phyloP scores from a whole-genome alignment of 352 stramenopile genomes.

The Globisporangium iwayamae region DNA sequence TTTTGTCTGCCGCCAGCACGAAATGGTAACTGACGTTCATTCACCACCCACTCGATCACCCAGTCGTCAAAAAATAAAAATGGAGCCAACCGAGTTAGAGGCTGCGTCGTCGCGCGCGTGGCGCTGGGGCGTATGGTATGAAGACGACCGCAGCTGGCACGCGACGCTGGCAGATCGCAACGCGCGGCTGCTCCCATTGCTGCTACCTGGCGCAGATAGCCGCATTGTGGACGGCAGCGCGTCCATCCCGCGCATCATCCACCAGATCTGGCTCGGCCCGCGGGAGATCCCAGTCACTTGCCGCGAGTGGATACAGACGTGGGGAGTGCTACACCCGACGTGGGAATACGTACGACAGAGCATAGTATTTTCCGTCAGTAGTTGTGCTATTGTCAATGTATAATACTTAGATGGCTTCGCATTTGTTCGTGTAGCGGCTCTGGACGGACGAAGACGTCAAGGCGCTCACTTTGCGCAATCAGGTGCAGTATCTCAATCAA shows the following conservation, averaged over 20 bases:
- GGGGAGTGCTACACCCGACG: constrained; percentile 32
- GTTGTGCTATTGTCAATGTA: no score
- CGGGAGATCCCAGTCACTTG: constrained; percentile 24
- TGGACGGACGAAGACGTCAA: constrained; percentile 47
- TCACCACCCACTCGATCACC: constrained; percentile 3
- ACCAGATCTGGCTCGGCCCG: constrained; percentile 72
- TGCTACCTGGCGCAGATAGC: not conserved
- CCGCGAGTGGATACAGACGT: constrained; percentile 40
- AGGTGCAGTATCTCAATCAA: constrained; percentile 14
- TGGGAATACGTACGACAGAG: constrained; percentile 29
- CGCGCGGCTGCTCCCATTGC: constrained; percentile 6
- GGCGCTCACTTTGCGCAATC: constrained; percentile 26
- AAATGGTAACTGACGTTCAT: not conserved
- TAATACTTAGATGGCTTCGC: no score
- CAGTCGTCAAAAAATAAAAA: constrained; percentile 3
- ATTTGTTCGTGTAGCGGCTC: constrained; percentile 24
- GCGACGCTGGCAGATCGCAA: constrained; percentile 22
- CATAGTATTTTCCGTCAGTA: not conserved
- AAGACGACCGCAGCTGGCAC: constrained; percentile 25
- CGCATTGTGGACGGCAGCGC: not conserved
- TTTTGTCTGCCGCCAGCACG: not conserved
- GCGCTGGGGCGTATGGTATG: constrained; percentile 36
- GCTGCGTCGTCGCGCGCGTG: constrained; percentile 10
- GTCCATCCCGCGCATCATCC: constrained; percentile 43
- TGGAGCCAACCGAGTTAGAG: not conserved